Base-by-base conservation (phyloP, 23 red algal species). In the Chondrus crispus region DNA sequence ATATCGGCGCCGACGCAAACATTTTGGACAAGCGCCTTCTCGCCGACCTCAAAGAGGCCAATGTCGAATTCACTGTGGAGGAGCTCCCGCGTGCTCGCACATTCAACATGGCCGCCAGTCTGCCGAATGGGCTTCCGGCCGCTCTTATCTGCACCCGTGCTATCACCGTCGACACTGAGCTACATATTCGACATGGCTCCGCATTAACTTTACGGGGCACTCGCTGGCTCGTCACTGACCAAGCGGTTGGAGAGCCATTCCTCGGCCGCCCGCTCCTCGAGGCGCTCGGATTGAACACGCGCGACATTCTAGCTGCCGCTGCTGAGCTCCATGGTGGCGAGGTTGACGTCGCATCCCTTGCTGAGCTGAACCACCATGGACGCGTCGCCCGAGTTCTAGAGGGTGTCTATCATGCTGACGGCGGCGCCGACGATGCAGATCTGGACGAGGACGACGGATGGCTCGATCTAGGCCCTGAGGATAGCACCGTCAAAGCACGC, bases 331-430 rank as follows among this genome's bases (percentile, higher is more conserved):
- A 87, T 44, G 12, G 9, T 28, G 82, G 57, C 0, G 60, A 28
- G 5, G 60, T 87, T 28, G 82, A 87, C 14, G 62, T 87, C 30
- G 7, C 82, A 12, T 30, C 26, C 7, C 19, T 81, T 20, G 28
- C 60, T 18, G 33, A 0, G 7, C 33, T 1, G 6, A 38, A 28
- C 38, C 8, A 55, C 11, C 0, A 13, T 8, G 82, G 82, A 12
- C 12, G 39, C 13, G 28, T 58, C 13, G 46, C 47, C 46, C 78
- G 78, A 19, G 47, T 72, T 7, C 0, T 87, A 9, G 82, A 87
- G 28, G 82, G 82, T 12, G 57, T 87, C 60, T 87, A 73, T 50
- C 54, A 87, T 72, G 58, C 55, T 2, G 82, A 87, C 3, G 82
- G 37, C 10, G 82, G 82, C 55, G 82, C 82, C 0, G 55, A 87